Evolutionary conservation across 108 stramenopile species (phyloP).

Genomic region (Nannochloropsis gaditana): DNA sequence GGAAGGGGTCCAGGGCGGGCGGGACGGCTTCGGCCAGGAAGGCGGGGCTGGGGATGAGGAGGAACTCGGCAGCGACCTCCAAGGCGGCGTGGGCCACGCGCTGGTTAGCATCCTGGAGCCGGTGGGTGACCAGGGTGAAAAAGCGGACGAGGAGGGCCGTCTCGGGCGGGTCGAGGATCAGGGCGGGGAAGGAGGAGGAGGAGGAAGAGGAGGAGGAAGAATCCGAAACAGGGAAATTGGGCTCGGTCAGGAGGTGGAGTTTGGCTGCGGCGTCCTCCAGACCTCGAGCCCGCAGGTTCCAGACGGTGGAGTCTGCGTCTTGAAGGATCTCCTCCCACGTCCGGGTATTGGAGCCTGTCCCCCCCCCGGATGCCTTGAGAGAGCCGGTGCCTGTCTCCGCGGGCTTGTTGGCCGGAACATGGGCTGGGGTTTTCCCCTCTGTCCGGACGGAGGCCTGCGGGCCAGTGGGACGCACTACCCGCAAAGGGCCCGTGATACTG

Average conservation of each 20-base stretch:
- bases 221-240: not conserved
- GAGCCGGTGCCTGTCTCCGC: no score
- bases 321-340: not conserved
- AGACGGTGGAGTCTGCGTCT: not conserved
- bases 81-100: not conserved
- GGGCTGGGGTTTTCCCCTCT: no score
- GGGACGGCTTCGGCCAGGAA: slow-evolving; percentile 10
- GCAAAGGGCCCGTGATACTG: not conserved
- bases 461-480: not conserved
- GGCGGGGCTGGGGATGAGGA: not conserved
- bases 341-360: no score
- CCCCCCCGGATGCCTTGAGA: no score
- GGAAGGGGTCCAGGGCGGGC: not conserved
- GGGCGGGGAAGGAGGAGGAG: not conserved
- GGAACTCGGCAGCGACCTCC: not conserved
- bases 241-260: not conserved
- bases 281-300: not conserved
- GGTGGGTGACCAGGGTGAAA: not conserved
- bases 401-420: no score
- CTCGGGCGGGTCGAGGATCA: not conserved
- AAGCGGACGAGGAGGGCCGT: not conserved
- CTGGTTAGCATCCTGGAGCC: not conserved
- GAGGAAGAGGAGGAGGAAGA: not conserved
- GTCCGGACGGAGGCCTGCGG: no score
- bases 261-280: not conserved